Percentiles rank a stretch among this genome's conserved stretches.
phyloP scores from a whole-genome alignment of 768 basidiomycete species.

The Auriscalpium orientale region DNA sequence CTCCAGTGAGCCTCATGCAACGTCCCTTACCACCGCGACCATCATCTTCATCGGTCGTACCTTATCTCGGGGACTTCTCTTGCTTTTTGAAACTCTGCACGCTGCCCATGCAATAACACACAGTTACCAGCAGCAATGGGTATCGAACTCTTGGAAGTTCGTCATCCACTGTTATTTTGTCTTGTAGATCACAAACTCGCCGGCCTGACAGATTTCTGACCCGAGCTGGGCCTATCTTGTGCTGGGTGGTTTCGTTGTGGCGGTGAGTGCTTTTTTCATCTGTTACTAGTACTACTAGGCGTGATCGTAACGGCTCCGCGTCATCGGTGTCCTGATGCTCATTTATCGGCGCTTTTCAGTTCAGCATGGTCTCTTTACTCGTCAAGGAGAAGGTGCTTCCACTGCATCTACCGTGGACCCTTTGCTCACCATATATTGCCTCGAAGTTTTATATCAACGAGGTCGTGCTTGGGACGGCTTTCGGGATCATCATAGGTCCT shows the following conservation, averaged over 20 bases:
- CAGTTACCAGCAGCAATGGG: background rate
- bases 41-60: no score
- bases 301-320: no score
- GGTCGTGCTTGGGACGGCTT: slow-evolving; percentile 82
- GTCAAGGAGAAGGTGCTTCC: slow-evolving; percentile 67
- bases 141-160: slow-evolving; percentile 12
- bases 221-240: slow-evolving; percentile 53
- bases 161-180: slow-evolving; percentile 1
- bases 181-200: slow-evolving; percentile 19
- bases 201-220: slow-evolving; percentile 37
- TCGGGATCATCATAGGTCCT: slow-evolving; percentile 63
- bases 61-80: background rate
- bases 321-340: background rate
- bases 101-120: background rate
- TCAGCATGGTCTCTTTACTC: slow-evolving; percentile 76
- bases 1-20: no score
- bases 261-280: slow-evolving; percentile 26
- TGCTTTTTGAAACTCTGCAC: background rate
- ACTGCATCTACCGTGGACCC: background rate
- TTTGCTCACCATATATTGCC: background rate
- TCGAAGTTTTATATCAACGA: slow-evolving; percentile 80
- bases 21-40: no score
- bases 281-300: no score
- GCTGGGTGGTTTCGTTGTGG: slow-evolving; percentile 49
- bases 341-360: slow-evolving; percentile 34